These are phyloP conservation scores for Parathielavia hyrcaniae DNA, from an alignment of 495 filamentous ascomycete species.

Conservation along the genomic window DNA sequence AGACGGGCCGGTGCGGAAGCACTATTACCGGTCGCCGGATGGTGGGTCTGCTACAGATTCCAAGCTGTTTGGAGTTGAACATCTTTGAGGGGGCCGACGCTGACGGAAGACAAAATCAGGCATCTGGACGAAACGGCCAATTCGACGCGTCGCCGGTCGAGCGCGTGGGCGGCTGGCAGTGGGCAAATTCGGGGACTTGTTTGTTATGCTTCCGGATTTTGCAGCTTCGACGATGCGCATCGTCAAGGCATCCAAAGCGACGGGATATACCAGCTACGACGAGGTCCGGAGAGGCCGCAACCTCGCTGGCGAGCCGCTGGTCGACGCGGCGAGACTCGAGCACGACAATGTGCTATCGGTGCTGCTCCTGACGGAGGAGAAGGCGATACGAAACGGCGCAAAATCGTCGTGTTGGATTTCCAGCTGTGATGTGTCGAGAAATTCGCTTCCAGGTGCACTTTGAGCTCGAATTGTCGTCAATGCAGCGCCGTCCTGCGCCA, in stretches of 20 bases:
- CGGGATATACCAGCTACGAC: slow-evolving; percentile 28
- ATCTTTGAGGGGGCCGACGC: neutral
- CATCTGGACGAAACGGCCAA: slow-evolving; percentile 27
- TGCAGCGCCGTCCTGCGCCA: too few relatives aligned
- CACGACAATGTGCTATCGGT: slow-evolving; percentile 36
- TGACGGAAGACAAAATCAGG: slow-evolving; percentile 14
- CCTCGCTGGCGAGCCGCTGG: slow-evolving; percentile 36
- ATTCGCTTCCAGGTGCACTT: too few relatives aligned
- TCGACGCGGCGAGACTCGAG: slow-evolving; percentile 33
- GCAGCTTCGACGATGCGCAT: slow-evolving; percentile 26
- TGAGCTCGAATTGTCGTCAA: too few relatives aligned
- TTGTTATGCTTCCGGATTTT: slow-evolving; percentile 35
- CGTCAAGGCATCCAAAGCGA: slow-evolving; percentile 27
- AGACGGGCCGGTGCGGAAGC: slow-evolving; percentile 35
- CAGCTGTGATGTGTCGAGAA: slow-evolving; percentile 18
- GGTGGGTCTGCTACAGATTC: slow-evolving; percentile 24
- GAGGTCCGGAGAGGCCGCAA: slow-evolving; percentile 32
- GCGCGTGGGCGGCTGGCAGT: slow-evolving; percentile 36
- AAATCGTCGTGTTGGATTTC: slow-evolving; percentile 38
- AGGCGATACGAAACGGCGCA: slow-evolving; percentile 7
- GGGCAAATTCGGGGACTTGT: slow-evolving; percentile 32
- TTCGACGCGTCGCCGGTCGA: slow-evolving; percentile 31
- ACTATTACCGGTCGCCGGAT: slow-evolving; percentile 39
- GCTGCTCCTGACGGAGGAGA: slow-evolving; percentile 26
- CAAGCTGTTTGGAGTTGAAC: neutral